Base-by-base conservation (phyloP, 768 basidiomycete species). In the Lactarius trivialis region DNA sequence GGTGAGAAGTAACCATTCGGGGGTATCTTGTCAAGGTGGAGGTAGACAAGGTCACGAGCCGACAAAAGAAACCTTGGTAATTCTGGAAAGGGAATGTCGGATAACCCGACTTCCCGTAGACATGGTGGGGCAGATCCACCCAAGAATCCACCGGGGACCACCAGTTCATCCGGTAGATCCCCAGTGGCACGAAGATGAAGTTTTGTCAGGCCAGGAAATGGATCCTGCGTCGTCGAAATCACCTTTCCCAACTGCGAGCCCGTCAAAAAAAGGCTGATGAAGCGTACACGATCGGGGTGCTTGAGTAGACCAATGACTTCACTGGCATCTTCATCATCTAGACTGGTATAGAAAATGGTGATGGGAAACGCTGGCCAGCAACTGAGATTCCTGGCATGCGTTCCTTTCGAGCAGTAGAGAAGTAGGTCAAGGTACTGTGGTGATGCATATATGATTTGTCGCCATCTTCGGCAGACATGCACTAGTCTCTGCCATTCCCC, bases 181-280 rank as follows among this genome's bases (percentile, higher is more conserved):
- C 2, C 6, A n/a, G 2, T 0, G 19, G 19, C 1, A 43, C 0
- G 0, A 21, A 43, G 8, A n/a, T n/a, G 3, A 11, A 43, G n/a
- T 4, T 21, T n/a, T 9, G 8, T 21, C 41, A 43, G n/a, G 8
- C 9, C 19, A n/a, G 41, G 41, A 43, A 43, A 43, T 43, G 41
- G 41, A n/a, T 21, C n/a, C 41, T 43, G 41, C 41, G 21, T 43
- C n/a, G n/a, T 8, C 4, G 9, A 3, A 9, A 43, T 2, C 7
- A 43, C 41, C n/a, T 21, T 43, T 3, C 19, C 3, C 19, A n/a
- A 41, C 19, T n/a, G 7, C n/a, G 7, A 11, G 3, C 41, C 11
- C 2, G 4, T 3, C 21, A 43, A 1, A 5, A 2, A 11, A 43
- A 43, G 41, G 41, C 3, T 4, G n/a, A 43, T 1, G 19, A 7